These are phyloP conservation scores for Solanum acaule DNA, from an alignment of 257 asterid species.

Conservation along the genomic window DNA sequence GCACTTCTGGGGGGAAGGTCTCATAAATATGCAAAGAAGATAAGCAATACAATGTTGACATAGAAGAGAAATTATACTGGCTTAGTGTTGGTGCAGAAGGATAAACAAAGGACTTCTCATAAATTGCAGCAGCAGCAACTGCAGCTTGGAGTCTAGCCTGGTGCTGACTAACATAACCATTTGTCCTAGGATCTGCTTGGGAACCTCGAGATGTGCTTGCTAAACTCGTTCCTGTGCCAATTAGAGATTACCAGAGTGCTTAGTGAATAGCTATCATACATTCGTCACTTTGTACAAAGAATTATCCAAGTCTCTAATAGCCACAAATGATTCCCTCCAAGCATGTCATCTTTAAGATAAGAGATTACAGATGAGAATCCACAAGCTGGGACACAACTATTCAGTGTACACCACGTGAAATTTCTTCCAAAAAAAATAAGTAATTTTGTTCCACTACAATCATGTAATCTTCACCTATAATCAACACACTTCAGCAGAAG, in stretches of 20 bases:
- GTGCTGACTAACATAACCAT: slow-evolving; percentile 42
- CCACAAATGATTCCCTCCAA: neutral
- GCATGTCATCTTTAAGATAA: neutral
- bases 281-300: neutral
- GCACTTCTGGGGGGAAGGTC: neutral
- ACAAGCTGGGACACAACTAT: neutral
- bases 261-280: neutral
- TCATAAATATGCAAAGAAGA: neutral
- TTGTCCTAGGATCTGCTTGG: slow-evolving; percentile 21
- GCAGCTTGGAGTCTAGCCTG: slow-evolving; percentile 81
- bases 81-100: slow-evolving; percentile 49
- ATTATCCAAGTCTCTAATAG: neutral
- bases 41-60: neutral
- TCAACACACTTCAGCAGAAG: neutral
- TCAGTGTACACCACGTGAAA: neutral
- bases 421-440: neutral
- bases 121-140: slow-evolving; percentile 71
- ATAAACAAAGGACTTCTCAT: slow-evolving; percentile 84
- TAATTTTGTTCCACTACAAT: neutral
- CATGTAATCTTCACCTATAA: neutral
- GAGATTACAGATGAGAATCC: neutral
- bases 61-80: slow-evolving; percentile 35
- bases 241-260: neutral
- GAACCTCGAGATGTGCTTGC: slow-evolving; percentile 48
- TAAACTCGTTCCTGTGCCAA: slow-evolving; percentile 40